These are phyloP conservation scores for Linanthus parryae DNA, from an alignment of 148 eudicot genomes.

Conservation along the genomic window DNA sequence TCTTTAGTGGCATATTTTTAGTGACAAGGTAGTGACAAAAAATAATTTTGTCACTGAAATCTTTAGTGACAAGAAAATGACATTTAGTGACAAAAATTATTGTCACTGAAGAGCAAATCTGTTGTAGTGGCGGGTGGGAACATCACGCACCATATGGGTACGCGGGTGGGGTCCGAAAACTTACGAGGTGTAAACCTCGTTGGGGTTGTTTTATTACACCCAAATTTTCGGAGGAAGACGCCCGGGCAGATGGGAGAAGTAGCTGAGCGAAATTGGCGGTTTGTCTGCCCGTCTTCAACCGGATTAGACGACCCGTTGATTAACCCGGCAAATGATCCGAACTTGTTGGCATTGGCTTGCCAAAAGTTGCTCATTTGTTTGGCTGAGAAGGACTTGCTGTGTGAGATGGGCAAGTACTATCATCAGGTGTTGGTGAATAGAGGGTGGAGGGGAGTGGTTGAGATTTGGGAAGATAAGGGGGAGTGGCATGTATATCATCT, in stretches of 20 bases:
- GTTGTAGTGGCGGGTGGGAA: constrained; percentile 10
- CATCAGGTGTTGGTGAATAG: constrained; percentile 9
- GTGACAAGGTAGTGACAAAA: no score
- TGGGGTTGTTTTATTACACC: constrained; percentile 7
- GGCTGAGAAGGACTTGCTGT: constrained; percentile 7
- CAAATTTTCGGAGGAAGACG: constrained; percentile 2
- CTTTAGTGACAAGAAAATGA: no score
- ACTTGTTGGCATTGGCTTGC: constrained; percentile 2
- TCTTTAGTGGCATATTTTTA: no score
- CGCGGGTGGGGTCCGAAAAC: background rate
- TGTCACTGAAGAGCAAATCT: no score
- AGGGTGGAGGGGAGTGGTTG: constrained; percentile 10
- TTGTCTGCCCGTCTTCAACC: constrained; percentile 1
- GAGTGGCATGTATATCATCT: constrained; percentile 15
- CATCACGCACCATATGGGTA: constrained; percentile 1
- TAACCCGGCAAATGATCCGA: constrained; percentile 10
- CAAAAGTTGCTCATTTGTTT: constrained; percentile 3
- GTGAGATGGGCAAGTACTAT: constrained; percentile 2
- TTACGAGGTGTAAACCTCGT: background rate
- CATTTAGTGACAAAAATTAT: no score
- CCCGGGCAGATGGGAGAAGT: no score
- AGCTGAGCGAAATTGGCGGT: constrained; percentile 1
- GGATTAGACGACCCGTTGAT: constrained; percentile 8
- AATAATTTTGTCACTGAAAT: no score
- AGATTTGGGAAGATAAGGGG: constrained; percentile 3